A percentile compares a stretch with the other conserved stretches of the same genome.
These are phyloP conservation scores for Athelia sp. DNA, from an alignment of 1,284 basidiomycete genomes.

Conservation along the genomic window DNA sequence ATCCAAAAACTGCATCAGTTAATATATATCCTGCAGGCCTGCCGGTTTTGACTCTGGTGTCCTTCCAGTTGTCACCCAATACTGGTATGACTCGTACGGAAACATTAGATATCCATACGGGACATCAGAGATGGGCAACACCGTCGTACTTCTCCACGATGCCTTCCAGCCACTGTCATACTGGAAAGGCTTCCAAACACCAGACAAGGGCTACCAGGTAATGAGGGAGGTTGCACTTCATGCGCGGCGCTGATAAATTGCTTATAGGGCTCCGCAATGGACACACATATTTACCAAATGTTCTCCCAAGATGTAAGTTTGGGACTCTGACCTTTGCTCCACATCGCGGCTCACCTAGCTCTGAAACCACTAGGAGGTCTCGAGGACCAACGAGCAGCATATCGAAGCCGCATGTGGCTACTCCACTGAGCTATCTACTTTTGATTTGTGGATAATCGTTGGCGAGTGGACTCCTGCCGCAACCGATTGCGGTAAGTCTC, in stretches of 20 bases:
- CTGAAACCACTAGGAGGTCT: conserved; percentile 46
- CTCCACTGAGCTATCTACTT: conserved; percentile 40
- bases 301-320: conserved; percentile 57
- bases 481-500: conserved; percentile 60
- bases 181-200: conserved; percentile 68
- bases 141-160: conserved; percentile 77
- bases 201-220: conserved; percentile 6
- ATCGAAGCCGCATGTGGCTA: conserved; percentile 60
- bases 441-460: conserved; percentile 71
- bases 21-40: conserved; percentile 47
- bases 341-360: conserved; percentile 27
- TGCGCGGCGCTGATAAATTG: conserved; percentile 11
- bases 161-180: conserved; percentile 77
- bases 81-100: conserved; percentile 70
- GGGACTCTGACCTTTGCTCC: conserved; percentile 43
- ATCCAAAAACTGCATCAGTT: background rate
- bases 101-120: conserved; percentile 72
- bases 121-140: conserved; percentile 60
- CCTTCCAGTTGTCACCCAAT: conserved; percentile 58
- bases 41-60: conserved; percentile 61
- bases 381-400: conserved; percentile 53
- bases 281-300: conserved; percentile 82
- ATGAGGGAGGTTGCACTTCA: too few relatives aligned
- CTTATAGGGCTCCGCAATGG: conserved; percentile 73
- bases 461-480: conserved; percentile 84